phyloP scores from a whole-genome alignment of 1,284 basidiomycete genomes.

The Ceratobasidium sp. region DNA sequence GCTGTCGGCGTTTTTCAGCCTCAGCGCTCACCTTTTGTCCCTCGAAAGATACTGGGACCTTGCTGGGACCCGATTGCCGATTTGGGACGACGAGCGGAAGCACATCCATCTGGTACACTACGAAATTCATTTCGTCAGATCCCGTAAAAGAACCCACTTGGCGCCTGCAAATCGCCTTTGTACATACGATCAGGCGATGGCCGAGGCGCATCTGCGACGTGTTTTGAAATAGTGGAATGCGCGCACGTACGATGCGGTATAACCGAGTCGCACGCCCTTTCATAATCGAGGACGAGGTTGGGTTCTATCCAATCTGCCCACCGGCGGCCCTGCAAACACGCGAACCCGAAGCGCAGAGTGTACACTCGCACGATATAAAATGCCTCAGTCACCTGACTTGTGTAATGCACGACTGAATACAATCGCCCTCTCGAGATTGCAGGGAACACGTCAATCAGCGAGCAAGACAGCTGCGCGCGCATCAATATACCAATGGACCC shows the following conservation, averaged over 20 bases:
- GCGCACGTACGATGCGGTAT: neutral
- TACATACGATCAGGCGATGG: neutral
- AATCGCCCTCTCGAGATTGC: neutral
- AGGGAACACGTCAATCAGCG: conserved; percentile 4
- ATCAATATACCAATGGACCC: neutral
- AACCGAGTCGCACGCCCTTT: neutral
- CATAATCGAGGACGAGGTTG: neutral
- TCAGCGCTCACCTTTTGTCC: neutral
- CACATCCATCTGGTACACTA: neutral
- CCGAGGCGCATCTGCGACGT: neutral
- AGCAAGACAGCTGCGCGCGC: neutral
- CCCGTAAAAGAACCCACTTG: neutral
- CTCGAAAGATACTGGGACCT: conserved; percentile 5
- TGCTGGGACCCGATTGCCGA: neutral
- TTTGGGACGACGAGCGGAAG: neutral
- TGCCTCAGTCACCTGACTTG: neutral
- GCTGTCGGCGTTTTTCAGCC: neutral
- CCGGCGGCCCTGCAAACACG: conserved; percentile 3
- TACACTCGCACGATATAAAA: neutral
- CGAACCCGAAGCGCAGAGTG: conserved; percentile 5
- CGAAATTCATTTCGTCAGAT: neutral
- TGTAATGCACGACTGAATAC: conserved; percentile 17
- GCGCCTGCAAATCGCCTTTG: neutral
- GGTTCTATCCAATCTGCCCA: too few species aligned
- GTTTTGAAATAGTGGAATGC: neutral